Conservation (phyloP, 1,139 yeast genomes). For the Debaryomycetaceae sp. region DNA sequence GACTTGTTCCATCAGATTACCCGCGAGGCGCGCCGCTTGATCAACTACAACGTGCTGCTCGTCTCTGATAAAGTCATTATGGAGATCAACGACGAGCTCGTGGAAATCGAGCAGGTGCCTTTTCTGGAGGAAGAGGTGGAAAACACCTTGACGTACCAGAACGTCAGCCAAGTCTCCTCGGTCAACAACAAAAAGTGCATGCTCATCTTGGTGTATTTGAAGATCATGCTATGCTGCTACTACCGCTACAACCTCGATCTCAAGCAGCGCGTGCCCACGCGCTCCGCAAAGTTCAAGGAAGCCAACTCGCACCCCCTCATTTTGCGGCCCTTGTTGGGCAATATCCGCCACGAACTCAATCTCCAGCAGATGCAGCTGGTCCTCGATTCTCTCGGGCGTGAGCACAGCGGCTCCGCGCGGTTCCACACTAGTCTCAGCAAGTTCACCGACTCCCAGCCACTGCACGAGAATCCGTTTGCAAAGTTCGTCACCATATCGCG, state of each 20-base stretch:
- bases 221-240: constrained; percentile 51
- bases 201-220: constrained; percentile 39
- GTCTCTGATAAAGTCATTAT: constrained; percentile 53
- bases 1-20: constrained; percentile 65
- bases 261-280: constrained; percentile 37
- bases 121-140: constrained; percentile 38
- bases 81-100: constrained; percentile 53
- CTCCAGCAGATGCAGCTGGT: constrained; percentile 32
- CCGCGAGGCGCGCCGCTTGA: constrained; percentile 62
- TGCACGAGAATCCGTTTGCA: constrained; percentile 23
- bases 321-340: constrained; percentile 59
- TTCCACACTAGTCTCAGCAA: constrained; percentile 13
- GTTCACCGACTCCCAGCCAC: constrained; percentile 14
- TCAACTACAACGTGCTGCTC: constrained; percentile 64
- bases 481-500: constrained; percentile 29
- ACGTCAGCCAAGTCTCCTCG: constrained; percentile 20
- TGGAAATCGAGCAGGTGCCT: constrained; percentile 59
- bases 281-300: constrained; percentile 43
- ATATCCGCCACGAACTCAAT: constrained; percentile 50
- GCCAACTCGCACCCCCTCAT: constrained; percentile 38
- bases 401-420: constrained; percentile 4
- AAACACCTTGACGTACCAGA: constrained; percentile 19
- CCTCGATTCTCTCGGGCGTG: constrained; percentile 19
- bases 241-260: constrained; percentile 41
- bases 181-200: constrained; percentile 38